Base-by-base conservation (phyloP, 345 rosid species). In the Populus euphratica region DNA sequence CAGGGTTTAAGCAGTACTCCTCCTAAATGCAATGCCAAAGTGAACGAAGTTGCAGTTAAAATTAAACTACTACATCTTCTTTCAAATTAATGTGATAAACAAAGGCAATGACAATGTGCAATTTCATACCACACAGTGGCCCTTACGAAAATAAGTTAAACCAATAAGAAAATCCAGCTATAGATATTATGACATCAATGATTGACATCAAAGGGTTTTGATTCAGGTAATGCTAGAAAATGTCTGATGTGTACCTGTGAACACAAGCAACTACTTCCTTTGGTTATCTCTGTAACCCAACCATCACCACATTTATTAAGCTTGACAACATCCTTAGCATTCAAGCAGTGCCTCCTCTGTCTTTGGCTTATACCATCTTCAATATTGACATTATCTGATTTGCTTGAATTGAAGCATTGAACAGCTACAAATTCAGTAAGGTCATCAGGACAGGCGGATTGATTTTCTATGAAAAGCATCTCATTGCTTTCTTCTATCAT, bases 271-370 rank as follows among this genome's bases (percentile, higher is more conserved):
- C 74, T 79, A 81, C 87, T 91, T 76, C 81, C 81, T n/a, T 56
- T 76, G 61, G 75, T 83, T 21, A 75, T 74, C 73, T 79, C 74
- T 33, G 82, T 70, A 72, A 78, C 65, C 92, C 89, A 87, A 56
- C 89, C 92, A 75, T 82, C 82, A 56, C 91, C 87, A 23, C 97
- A 93, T 83, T 89, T 95, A 61, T 82, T 85, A 62, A 87, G 91
- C 83, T 87, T 88, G 77, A 95, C 90, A 66, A 90, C 81, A 68
- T 92, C 88, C 71, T 80, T 86, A 35, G 94, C 87, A 85, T 85
- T 87, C 87, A 95, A 87, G 83, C 99, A 95, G 74, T 85, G 35
- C 47, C 61, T 64, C 62, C 23, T 75, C 76, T 80, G 83, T 73
- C 12, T 74, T n/a, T 33, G 54, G 38, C 64, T 84, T 35, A 79